These are phyloP conservation scores for Asclepias syriaca DNA, from an alignment of 257 asterid genomes.

Conservation along the genomic window DNA sequence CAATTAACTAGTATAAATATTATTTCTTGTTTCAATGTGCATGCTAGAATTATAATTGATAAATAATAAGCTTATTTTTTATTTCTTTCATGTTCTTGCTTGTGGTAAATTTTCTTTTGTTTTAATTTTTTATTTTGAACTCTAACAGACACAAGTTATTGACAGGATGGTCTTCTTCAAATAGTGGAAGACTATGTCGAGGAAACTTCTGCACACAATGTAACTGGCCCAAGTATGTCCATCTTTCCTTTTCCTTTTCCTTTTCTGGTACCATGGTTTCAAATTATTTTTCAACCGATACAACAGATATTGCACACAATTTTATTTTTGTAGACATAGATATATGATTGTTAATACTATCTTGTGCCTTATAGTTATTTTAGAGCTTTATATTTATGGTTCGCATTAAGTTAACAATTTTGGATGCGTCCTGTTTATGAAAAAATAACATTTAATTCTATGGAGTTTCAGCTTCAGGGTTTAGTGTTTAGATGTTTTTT, in stretches of 20 bases:
- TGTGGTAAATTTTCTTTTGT: neutral
- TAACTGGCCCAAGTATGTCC: slow-evolving; percentile 40
- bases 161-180: slow-evolving; percentile 83
- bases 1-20: neutral
- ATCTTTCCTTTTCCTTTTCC: slow-evolving; percentile 13
- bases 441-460: too few species aligned
- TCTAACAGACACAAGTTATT: slow-evolving; percentile 18
- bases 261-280: neutral
- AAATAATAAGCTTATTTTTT: neutral
- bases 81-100: neutral
- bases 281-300: neutral
- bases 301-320: neutral
- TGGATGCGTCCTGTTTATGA: neutral
- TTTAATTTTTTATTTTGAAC: neutral
- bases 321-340: neutral
- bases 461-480: neutral
- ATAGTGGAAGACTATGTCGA: slow-evolving; percentile 83
- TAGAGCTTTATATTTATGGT: neutral
- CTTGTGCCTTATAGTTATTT: neutral
- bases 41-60: neutral
- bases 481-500: neutral
- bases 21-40: neutral
- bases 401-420: neutral
- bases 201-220: slow-evolving; percentile 34
- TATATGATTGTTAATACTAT: neutral